Evolutionary conservation across 441 rosid genomes (phyloP).

Genomic region (Rhodomyrtus psidioides): DNA sequence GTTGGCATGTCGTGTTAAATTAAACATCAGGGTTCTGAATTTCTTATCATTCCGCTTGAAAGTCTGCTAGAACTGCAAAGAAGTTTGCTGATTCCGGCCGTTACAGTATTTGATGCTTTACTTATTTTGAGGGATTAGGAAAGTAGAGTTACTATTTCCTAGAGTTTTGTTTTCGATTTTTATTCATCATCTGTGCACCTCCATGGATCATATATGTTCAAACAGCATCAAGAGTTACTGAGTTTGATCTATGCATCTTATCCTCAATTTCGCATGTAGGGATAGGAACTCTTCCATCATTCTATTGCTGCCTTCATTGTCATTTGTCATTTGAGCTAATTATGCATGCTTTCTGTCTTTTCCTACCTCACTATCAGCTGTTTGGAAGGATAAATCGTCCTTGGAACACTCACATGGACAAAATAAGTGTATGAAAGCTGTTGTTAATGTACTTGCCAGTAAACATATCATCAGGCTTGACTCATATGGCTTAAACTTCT

Average conservation of each 20-base stretch:
- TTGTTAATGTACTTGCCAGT: neutral
- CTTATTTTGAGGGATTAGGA: neutral
- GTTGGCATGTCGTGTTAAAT: neutral
- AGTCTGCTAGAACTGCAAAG: neutral
- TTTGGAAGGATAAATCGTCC: neutral
- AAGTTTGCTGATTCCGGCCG: neutral
- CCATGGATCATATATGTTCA: neutral
- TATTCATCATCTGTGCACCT: neutral
- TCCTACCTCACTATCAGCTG: neutral
- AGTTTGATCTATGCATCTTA: neutral
- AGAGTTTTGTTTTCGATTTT: neutral
- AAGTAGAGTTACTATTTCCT: neutral
- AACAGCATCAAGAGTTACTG: neutral
- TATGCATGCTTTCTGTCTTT: neutral
- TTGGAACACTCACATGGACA: neutral
- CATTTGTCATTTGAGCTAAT: neutral
- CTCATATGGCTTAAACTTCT: neutral
- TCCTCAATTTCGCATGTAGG: neutral
- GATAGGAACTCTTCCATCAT: neutral
- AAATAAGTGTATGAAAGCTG: neutral
- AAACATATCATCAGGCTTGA: neutral
- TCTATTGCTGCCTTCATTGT: neutral
- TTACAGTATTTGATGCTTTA: neutral
- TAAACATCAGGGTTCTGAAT: neutral
- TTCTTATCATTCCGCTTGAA: neutral